Conservation (phyloP, 179 eudicot genomes). For the Beta macrorhiza region DNA sequence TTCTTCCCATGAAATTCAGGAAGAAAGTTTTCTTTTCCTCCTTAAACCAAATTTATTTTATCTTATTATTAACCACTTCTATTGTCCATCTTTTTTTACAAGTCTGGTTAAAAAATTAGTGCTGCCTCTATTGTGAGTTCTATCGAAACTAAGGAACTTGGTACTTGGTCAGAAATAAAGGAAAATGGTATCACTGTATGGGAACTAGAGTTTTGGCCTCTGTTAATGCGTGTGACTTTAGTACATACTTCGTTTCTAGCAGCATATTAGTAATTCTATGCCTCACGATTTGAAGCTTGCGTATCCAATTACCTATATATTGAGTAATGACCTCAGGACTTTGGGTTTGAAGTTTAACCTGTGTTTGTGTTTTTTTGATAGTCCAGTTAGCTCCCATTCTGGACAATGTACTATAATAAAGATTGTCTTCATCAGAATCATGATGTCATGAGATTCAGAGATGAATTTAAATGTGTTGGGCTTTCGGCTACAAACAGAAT, state of each 20-base stretch:
- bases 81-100: not conserved
- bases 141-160: not conserved
- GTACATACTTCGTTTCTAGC: not conserved
- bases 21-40: not conserved
- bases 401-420: not conserved
- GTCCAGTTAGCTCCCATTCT: not conserved
- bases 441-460: not conserved
- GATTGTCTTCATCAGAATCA: not conserved
- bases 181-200: not conserved
- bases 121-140: not conserved
- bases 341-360: not conserved
- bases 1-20: not conserved
- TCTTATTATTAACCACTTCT: not conserved
- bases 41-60: too few species aligned
- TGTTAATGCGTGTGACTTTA: not conserved
- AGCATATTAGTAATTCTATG: not conserved
- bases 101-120: not conserved
- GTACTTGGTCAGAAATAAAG: not conserved
- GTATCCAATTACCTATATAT: not conserved
- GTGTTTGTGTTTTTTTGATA: not conserved
- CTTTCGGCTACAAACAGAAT: not conserved
- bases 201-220: not conserved
- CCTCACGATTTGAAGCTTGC: not conserved
- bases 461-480: not conserved
- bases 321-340: not conserved